Evolutionary conservation across 2,329 filamentous ascomycete genomes (phyloP).

Genomic region (Tolypocladium capitatum): DNA sequence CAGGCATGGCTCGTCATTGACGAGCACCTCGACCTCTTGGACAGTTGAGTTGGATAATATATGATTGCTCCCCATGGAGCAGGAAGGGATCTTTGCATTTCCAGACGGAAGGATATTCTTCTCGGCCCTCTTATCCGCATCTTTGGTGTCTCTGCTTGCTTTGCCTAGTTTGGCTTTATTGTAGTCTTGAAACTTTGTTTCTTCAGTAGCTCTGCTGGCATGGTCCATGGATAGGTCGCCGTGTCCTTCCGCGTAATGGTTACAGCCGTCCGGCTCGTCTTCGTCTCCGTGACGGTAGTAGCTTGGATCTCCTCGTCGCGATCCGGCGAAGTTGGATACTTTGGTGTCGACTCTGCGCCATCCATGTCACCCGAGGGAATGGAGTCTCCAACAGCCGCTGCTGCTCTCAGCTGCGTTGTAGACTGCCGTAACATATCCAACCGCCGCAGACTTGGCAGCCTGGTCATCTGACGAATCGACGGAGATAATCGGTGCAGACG

Average conservation of each 20-base stretch:
- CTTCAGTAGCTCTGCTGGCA: neutral
- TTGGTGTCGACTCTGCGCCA: neutral
- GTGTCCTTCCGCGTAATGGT: conserved; percentile 6
- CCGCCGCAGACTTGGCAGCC: neutral
- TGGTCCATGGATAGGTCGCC: neutral
- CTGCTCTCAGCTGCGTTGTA: neutral
- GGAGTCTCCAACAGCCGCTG: neutral
- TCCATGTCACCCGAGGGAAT: neutral
- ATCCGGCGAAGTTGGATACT: neutral
- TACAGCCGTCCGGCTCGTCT: conserved; percentile 4
- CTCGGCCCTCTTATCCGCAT: neutral
- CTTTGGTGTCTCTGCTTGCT: neutral
- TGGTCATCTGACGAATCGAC: neutral
- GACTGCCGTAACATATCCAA: neutral
- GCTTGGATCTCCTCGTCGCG: conserved; percentile 9
- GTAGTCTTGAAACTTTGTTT: neutral
- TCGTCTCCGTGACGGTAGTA: conserved; percentile 9
- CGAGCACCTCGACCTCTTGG: no score
- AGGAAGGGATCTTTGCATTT: neutral
- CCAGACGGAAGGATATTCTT: neutral
- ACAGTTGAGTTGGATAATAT: neutral
- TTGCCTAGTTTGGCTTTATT: neutral
- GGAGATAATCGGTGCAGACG: neutral
- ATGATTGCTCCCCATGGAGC: neutral
- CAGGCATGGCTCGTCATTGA: no score